Conservation (phyloP, 441 rosid species). For the Pelargonium myrrhifolium region DNA sequence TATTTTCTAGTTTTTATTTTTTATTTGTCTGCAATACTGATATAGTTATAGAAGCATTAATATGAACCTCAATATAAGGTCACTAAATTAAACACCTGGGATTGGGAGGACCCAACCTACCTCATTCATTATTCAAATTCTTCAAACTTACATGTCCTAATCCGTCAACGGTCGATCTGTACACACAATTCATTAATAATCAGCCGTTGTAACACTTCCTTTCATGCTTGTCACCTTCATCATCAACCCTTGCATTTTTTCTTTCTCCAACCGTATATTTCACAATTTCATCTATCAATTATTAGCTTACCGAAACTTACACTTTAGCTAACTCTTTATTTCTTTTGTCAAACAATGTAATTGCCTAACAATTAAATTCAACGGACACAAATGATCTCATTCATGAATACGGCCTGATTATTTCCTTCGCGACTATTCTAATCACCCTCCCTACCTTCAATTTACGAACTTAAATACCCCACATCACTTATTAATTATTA, state of each 20-base stretch:
- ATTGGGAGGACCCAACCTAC: too few relatives aligned
- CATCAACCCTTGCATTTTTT: background rate
- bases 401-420: too few relatives aligned
- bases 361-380: background rate
- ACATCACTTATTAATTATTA: too few relatives aligned
- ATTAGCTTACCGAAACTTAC: background rate
- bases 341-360: background rate
- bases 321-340: background rate
- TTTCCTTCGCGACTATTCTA: too few relatives aligned
- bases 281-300: background rate
- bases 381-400: too few relatives aligned
- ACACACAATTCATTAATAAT: too few relatives aligned
- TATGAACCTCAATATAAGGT: background rate
- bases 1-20: too few relatives aligned
- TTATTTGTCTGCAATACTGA: too few relatives aligned
- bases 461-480: too few relatives aligned
- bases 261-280: background rate
- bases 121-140: too few relatives aligned
- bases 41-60: too few relatives aligned
- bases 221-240: background rate
- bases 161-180: background rate
- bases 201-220: background rate
- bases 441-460: too few relatives aligned
- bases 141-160: background rate
- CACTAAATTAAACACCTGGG: background rate